Conservation (phyloP, 2,329 filamentous ascomycete genomes). For the Cytospora schulzeri region DNA sequence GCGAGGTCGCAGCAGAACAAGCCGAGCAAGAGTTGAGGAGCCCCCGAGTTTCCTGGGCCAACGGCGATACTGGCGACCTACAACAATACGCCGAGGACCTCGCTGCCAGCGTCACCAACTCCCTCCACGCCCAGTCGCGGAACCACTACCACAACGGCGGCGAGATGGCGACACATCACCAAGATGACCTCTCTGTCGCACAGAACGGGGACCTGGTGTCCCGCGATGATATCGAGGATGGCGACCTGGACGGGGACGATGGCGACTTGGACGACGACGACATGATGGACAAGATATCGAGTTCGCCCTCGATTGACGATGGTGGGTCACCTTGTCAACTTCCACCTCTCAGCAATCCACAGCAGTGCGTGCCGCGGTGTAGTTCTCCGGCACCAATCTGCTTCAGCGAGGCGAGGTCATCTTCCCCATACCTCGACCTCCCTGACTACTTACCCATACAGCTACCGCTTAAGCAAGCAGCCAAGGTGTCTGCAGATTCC, state of each 20-base stretch:
- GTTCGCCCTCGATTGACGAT: conserved; percentile 98
- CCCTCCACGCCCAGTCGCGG: conserved; percentile 38
- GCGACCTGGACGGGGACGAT: conserved; percentile 67
- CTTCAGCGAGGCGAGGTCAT: conserved; percentile 41
- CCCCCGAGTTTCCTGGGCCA: conserved; percentile 60
- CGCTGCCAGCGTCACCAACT: conserved; percentile 43
- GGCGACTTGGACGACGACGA: conserved; percentile 80
- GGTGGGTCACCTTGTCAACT: conserved; percentile 70
- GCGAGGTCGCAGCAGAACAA: conserved; percentile 76
- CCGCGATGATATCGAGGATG: conserved; percentile 56
- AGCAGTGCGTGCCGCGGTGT: conserved; percentile 36
- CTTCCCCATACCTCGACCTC: conserved; percentile 46
- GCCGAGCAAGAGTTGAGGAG: conserved; percentile 71
- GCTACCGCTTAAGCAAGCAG: conserved; percentile 38
- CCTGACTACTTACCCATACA: conserved; percentile 39
- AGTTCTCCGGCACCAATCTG: conserved; percentile 36
- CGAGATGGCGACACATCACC: conserved; percentile 42
- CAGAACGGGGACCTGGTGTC: conserved; percentile 60
- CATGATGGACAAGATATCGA: conserved; percentile 98
- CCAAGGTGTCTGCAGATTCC: conserved; percentile 32
- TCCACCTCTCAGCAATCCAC: conserved; percentile 45
- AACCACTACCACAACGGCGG: conserved; percentile 25
- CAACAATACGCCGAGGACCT: conserved; percentile 51
- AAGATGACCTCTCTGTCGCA: conserved; percentile 61
- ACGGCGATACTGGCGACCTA: conserved; percentile 42